Evolutionary conservation across 805 yeast genomes (phyloP), one percentile per base, ranked within the genome.

Genomic region (Spathaspora gorwiae): DNA sequence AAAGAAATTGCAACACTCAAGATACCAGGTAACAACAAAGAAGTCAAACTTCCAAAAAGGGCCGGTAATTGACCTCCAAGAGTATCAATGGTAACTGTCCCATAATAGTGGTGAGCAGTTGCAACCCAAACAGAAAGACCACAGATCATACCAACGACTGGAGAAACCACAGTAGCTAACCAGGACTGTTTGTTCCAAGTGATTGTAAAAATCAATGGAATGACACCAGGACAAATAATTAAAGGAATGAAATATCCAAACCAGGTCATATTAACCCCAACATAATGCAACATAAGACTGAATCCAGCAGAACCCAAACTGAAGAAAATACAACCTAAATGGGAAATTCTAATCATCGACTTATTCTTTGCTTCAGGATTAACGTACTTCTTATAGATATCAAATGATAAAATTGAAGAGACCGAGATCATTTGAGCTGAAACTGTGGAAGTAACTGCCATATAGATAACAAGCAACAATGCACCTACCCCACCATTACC

Each of bases 321-420:
- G 55, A 56, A 61, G 40, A 51, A 49, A 26, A 73, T 64, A 29
- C 75, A 78, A 9, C 69, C 58, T n/a, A 62, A 47, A 47, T 75
- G 76, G 1, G 78, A 70, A 3, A 66, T 70, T 19, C 60, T 52
- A 33, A 73, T 65, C 51, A 75, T 65, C 42, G 68, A 65, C 26
- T 59, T 56, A 38, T 73, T 72, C n/a, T 64, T 50, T 8, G 79
- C 79, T 3, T 57, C 48, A 41, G 68, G 68, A 39, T 67, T 70
- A 47, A 72, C 53, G 54, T 73, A 75, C 40, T 57, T 67, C 64
- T 71, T 65, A 59, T 66, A 75, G 44, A 73, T 64, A 53, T 75
- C 80, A 50, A 69, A 75, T 1, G 78, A 71, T 37, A 73, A 49
- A 47, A 68, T 65, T 42, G 67, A 59, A 44, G 68, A 60, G 30